These are phyloP conservation scores for Yamadazyma sp. DNA, from an alignment of 1,139 yeast species.

Conservation along the genomic window DNA sequence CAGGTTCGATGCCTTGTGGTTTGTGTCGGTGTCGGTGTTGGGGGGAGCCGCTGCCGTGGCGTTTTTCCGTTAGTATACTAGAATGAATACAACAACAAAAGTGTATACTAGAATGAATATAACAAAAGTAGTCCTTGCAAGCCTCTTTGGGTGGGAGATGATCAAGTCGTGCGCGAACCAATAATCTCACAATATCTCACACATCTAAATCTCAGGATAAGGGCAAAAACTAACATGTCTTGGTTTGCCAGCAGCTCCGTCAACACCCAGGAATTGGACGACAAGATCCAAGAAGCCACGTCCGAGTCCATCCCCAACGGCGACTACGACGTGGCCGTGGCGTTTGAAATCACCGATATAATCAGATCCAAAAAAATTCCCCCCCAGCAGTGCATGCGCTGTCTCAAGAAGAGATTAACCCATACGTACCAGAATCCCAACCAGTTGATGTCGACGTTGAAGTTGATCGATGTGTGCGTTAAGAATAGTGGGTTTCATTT, in stretches of 20 bases:
- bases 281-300: slow-evolving; percentile 73
- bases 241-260: slow-evolving; percentile 56
- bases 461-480: slow-evolving; percentile 79
- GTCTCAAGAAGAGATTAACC: slow-evolving; percentile 71
- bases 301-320: slow-evolving; percentile 91
- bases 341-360: slow-evolving; percentile 84
- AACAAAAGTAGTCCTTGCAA: too few relatives aligned
- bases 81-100: background rate
- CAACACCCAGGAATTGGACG: slow-evolving; percentile 55
- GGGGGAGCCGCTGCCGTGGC: slow-evolving; percentile 24
- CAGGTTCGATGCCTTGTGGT: slow-evolving; percentile 46
- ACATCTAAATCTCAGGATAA: too few relatives aligned
- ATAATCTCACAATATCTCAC: too few relatives aligned
- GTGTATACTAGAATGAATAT: too few relatives aligned
- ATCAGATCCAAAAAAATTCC: slow-evolving; percentile 83
- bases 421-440: slow-evolving; percentile 69
- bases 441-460: slow-evolving; percentile 70
- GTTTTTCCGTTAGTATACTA: slow-evolving; percentile 13
- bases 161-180: background rate
- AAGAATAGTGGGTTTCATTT: slow-evolving; percentile 93
- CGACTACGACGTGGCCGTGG: slow-evolving; percentile 75
- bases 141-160: background rate
- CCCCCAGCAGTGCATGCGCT: slow-evolving; percentile 82
- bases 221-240: slow-evolving; percentile 41
- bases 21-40: slow-evolving; percentile 35